These are phyloP conservation scores for Kregervanrija fluxuum DNA, from an alignment of 805 yeast species.

Conservation along the genomic window DNA sequence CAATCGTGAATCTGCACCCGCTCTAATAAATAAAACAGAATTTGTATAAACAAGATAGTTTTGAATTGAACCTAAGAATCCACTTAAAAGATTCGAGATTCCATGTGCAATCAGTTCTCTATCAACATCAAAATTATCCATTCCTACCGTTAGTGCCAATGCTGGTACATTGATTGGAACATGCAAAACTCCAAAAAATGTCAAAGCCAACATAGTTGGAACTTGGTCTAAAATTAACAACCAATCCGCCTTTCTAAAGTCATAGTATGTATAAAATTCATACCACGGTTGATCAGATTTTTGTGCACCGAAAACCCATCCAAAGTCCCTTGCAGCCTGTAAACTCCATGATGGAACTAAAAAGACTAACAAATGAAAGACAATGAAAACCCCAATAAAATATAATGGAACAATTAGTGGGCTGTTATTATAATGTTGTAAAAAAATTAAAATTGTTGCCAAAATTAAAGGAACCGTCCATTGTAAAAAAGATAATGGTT, in stretches of 20 bases:
- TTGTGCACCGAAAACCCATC: constrained; percentile 79
- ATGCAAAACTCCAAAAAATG: constrained; percentile 91
- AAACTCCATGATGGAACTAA: constrained; percentile 61
- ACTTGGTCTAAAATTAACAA: constrained; percentile 53
- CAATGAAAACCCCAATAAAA: constrained; percentile 61
- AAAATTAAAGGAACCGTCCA: constrained; percentile 68
- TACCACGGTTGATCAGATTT: constrained; percentile 80
- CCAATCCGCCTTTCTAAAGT: constrained; percentile 73
- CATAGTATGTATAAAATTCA: constrained; percentile 67
- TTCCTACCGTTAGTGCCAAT: constrained; percentile 79
- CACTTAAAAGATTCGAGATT: constrained; percentile 78
- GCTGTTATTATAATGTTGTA: constrained; percentile 53
- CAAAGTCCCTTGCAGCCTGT: constrained; percentile 53
- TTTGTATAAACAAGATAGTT: constrained; percentile 94
- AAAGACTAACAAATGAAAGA: constrained; percentile 64
- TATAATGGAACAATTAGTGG: constrained; percentile 76
- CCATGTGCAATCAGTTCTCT: constrained; percentile 95
- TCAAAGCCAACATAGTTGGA: constrained; percentile 92
- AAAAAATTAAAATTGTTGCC: constrained; percentile 49
- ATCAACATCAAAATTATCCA: constrained; percentile 85
- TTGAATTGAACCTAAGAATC: constrained; percentile 80
- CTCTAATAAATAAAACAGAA: constrained; percentile 81
- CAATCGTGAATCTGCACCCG: constrained; percentile 85
- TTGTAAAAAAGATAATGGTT: constrained; percentile 40
- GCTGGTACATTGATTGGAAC: constrained; percentile 99